Base-by-base conservation (phyloP, 805 yeast genomes). In the Kodamaea sagamina region DNA sequence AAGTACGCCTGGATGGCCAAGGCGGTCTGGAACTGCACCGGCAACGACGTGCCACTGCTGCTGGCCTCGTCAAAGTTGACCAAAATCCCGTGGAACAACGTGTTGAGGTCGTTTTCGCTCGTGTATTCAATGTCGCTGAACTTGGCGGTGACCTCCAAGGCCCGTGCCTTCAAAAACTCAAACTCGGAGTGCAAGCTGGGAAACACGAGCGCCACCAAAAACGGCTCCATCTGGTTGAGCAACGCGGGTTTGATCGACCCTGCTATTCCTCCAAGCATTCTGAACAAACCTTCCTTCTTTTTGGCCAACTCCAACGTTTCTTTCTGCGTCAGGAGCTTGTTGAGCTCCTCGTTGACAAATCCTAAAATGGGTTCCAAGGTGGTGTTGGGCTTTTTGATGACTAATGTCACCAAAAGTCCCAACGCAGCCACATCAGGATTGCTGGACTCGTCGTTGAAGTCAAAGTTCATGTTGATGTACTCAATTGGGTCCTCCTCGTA, bases 401-500 rank as follows among this genome's bases (percentile, higher is more conserved):
- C 85, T n/a, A 89, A 62, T 1, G 89, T 82, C 21, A 78, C 77
- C 47, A 93, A 66, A 45, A 93, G 74, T 7, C 82, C 78, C 41
- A 85, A 69, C 1, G 96, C 92, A 1, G 96, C 95, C 36, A 79
- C 70, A 59, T 89, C 95, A 5, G 95, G 86, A 1, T 89, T 74
- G 47, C 64, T 71, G 29, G 68, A 55, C 31, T 74, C 81, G 41
- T 85, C 93, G 52, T 84, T 61, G 26, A 59, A 53, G 49, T 68
- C 72, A 54, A 89, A 74, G 42, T 77, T 77, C 41, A 82, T 71
- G 61, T 88, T 86, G 43, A 92, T 81, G 60, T 88, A 93, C 59
- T 89, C 97, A 43, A 80, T 84, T 3, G 97, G 97, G 54, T 90
- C 97, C 48, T 77, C 81, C 48, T 89, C 95, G 65, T 86, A 90